Base-by-base conservation (phyloP, 495 filamentous ascomycete species). In the Penicillium paxilli region DNA sequence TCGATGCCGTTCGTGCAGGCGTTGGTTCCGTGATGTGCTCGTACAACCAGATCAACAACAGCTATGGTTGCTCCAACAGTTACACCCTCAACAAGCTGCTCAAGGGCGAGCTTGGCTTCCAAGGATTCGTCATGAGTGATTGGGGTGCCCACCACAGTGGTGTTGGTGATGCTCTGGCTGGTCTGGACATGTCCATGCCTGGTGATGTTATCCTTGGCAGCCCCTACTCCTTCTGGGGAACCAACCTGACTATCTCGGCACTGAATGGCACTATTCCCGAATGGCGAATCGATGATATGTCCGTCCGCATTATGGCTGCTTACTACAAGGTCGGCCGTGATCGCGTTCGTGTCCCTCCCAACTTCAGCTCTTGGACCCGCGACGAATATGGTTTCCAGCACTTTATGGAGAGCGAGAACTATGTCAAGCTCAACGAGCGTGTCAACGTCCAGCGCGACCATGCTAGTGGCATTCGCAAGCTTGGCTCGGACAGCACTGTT, bases 161-260 rank as follows among this genome's bases (percentile, higher is more conserved):
- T 65, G 91, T 88, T 16, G 80, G 83, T 25, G 78, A 79, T 51
- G 89, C 90, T 25, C 73, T 91, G 22, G 94, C 94, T 44, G 94
- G 94, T 49, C 71, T 97, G 42, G 93, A 98, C 65, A 95, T 96
- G 92, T 83, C 85, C 9, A 97, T 97, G 92, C 92, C 94, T 33
- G 93, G 94, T 54, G 94, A 98, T 62, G 82, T 86, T 6, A 52
- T 65, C 28, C 93, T 96, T 67, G 80, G 87, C 62, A 84, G 79
- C 21, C 89, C 85, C 20, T 71, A 73, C 42, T 87, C 88, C 20
- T 96, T 79, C 77, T 98, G 88, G 87, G 93, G 93, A 12, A 72
- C 86, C 22, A 97, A 96, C 70, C 78, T 97, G 53, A 91, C 94
- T 0, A 68, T 92, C 45, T 87, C 87, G 5, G 87, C 96, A 8